These are phyloP conservation scores for Fusarium continuum DNA, from an alignment of 2,329 filamentous ascomycete species.

Conservation along the genomic window DNA sequence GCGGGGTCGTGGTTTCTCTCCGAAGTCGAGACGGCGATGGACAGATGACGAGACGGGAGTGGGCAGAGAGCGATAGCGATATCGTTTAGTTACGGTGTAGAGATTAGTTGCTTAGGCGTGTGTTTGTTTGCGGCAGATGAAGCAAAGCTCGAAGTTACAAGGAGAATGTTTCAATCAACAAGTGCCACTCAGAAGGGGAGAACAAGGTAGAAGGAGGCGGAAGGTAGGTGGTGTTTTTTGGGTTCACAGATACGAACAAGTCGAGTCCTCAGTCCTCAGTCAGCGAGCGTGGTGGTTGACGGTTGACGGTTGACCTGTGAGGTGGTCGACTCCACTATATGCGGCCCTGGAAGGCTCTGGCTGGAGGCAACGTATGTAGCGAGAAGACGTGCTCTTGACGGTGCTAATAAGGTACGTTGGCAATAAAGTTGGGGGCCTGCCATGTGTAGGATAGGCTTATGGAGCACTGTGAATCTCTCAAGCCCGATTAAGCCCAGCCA, in stretches of 20 bases:
- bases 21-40: constrained; percentile 30
- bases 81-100: constrained; percentile 26
- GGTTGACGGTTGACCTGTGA: constrained; percentile 36
- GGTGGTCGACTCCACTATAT: constrained; percentile 32
- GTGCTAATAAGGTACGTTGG: constrained; percentile 21
- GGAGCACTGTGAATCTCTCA: constrained; percentile 16
- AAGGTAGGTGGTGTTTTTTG: constrained; percentile 26
- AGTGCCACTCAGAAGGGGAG: constrained; percentile 2
- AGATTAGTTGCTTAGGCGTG: constrained; percentile 3
- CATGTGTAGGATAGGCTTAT: constrained; percentile 2
- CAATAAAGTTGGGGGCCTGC: constrained; percentile 16
- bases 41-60: constrained; percentile 23
- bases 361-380: constrained; percentile 9
- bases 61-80: constrained; percentile 19
- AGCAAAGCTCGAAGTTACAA: background rate
- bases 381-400: background rate
- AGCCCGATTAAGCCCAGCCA: background rate
- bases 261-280: constrained; percentile 15
- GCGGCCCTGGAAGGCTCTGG: constrained; percentile 22
- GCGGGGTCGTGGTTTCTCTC: constrained; percentile 39
- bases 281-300: constrained; percentile 31
- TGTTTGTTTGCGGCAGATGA: constrained; percentile 3
- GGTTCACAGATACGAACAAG: constrained; percentile 31
- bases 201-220: constrained; percentile 10
- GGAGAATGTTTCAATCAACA: constrained; percentile 18